Base-by-base conservation (phyloP, 2,329 filamentous ascomycete genomes). In the Aspergillus sp. region DNA sequence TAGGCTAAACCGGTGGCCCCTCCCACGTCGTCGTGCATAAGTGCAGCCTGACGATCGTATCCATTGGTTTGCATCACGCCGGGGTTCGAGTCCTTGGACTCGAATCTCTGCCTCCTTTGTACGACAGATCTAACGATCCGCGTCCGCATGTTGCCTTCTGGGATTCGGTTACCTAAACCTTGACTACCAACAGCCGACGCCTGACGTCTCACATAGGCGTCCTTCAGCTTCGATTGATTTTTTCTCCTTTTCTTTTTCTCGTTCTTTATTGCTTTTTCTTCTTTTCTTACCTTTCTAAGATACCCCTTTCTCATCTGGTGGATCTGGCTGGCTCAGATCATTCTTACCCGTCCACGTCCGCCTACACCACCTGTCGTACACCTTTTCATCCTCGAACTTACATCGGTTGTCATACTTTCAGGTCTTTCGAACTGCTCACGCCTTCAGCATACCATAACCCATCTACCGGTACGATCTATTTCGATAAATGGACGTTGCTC, bases 11-110 rank as follows among this genome's bases (percentile, higher is more conserved):
- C 49, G 54, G 64, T 60, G 61, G 63, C 58, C 57, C 59, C 62
- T 64, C 63, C 65, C 65, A 67, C 67, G 61, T 70, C 67, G 61
- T 63, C 66, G 58, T 72, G 71, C 71, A 73, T 73, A 69, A 71
- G 71, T 68, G 67, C 55, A 65, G 65, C 66, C 67, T 68, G 69
- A 66, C 65, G 68, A 71, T 72, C 70, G 61, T 63, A 59, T 63
- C 63, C 51, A 60, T 61, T 61, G 62, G 58, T 61, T 42, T 55
- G 57, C 56, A 57, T 56, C 29, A 56, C 49, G 46, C 55, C 50
- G 52, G 46, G 53, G 53, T 50, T 56, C 39, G 56, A 54, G 52
- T 61, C 54, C 59, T 24, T 54, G 57, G 51, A 61, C 58, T 65
- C 60, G 55, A 55, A 65, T 57, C 54, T 59, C 54, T 60, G 56